Percentiles rank a stretch among this genome's conserved stretches.
phyloP scores from a whole-genome alignment of 1,284 basidiomycete genomes.

The Ceratobasidium sp. region DNA sequence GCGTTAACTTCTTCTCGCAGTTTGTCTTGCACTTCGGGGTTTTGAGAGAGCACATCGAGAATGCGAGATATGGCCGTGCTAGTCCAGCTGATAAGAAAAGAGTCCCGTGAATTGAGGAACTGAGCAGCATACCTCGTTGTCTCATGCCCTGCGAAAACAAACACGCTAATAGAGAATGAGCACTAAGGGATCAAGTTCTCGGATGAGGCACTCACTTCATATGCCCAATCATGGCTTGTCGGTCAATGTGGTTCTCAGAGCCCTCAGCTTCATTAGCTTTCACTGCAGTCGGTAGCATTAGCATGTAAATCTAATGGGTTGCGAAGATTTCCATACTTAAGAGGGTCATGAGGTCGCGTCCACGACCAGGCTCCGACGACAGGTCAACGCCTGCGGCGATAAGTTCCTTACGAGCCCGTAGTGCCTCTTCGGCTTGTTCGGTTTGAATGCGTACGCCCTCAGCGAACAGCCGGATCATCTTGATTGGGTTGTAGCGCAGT shows the following conservation, averaged over 20 bases:
- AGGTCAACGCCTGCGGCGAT: constrained; percentile 49
- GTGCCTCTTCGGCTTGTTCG: constrained; percentile 60
- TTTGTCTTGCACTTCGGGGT: constrained; percentile 66
- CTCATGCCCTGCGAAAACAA: constrained; percentile 52
- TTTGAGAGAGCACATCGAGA: constrained; percentile 71
- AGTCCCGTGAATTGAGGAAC: not conserved
- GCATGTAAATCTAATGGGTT: no score
- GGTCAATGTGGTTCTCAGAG: constrained; percentile 59
- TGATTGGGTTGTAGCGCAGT: constrained; percentile 62
- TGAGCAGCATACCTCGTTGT: constrained; percentile 2
- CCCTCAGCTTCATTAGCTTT: constrained; percentile 57
- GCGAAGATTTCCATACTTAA: constrained; percentile 61
- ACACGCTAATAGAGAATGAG: not conserved
- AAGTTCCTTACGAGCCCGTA: constrained; percentile 56
- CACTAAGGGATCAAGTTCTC: no score
- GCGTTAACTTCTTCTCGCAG: constrained; percentile 69
- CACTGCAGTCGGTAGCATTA: constrained; percentile 54
- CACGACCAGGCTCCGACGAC: constrained; percentile 51
- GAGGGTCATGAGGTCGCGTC: constrained; percentile 67
- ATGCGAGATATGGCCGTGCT: constrained; percentile 78
- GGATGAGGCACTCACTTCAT: constrained; percentile 60
- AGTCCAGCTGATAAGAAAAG: no score
- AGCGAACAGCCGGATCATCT: constrained; percentile 63
- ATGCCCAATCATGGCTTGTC: constrained; percentile 62
- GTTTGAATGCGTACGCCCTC: constrained; percentile 66